Conservation (phyloP, 176 grass and related monocot species). For the Pharus latifolius region DNA sequence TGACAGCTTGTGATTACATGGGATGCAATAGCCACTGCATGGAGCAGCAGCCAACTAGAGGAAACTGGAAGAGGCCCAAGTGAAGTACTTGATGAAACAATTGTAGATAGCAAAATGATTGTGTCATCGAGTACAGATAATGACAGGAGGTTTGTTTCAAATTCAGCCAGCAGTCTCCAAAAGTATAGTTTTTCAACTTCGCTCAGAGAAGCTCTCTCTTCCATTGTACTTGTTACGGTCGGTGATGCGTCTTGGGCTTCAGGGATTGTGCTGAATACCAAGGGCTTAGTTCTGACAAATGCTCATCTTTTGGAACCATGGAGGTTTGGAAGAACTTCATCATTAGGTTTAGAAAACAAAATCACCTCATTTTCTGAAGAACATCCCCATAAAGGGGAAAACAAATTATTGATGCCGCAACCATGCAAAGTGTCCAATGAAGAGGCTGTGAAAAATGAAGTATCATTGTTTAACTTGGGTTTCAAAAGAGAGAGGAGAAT, state of each 20-base stretch:
- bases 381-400: constrained; percentile 1
- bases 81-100: constrained; percentile 19
- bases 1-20: constrained; percentile 85
- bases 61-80: constrained; percentile 21
- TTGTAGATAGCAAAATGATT: constrained; percentile 6
- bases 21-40: constrained; percentile 60
- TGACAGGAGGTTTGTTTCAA: constrained; percentile 15
- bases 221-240: constrained; percentile 79
- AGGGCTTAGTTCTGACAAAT: constrained; percentile 88
- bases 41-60: constrained; percentile 22
- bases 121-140: constrained; percentile 9
- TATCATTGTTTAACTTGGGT: constrained; percentile 36
- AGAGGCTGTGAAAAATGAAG: constrained; percentile 32
- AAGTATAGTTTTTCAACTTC: constrained; percentile 10
- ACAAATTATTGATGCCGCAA: constrained; percentile 5
- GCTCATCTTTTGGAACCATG: constrained; percentile 93
- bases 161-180: neutral
- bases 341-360: constrained; percentile 42
- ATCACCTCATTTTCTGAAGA: constrained; percentile 13
- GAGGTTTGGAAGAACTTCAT: constrained; percentile 80
- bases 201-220: constrained; percentile 48
- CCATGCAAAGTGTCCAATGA: constrained; percentile 14
- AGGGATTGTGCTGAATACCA: constrained; percentile 71
- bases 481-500: constrained; percentile 56
- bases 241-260: constrained; percentile 85